Base-by-base conservation (phyloP, 2,329 filamentous ascomycete genomes). In the Colletotrichum lindemuthianum region DNA sequence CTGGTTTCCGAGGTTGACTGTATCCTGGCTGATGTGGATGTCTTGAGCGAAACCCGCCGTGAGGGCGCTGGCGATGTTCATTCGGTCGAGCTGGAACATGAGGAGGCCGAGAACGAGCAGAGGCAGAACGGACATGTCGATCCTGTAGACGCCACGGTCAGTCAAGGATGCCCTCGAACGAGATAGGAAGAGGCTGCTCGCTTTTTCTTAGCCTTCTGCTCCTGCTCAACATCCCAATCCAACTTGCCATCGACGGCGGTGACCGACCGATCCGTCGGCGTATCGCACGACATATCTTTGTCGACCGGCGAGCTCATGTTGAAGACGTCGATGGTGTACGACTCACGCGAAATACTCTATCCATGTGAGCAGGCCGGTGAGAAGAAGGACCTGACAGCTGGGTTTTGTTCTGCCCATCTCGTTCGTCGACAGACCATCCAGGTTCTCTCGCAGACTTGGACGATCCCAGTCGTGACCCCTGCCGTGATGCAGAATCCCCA, bases 1-100 rank as follows among this genome's bases (percentile, higher is more conserved):
- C 66, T 85, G 82, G 60, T 85, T 85, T 0, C 83, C 83, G 0
- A 85, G 70, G 56, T 86, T 86, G 63, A 85, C 78, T 0, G 79
- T 83, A 24, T 78, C 76, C 64, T 84, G 81, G 39, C 74, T 72
- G 7, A 84, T 74, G 0, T 69, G 63, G 36, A 84, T 80, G 40
- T 79, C 75, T 3, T 72, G 70, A 1, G 79, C 79, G 49, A 85
- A 82, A 0, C 80, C 80, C 5, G 77, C 81, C 0, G 82, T 85
- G 0, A 85, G 71, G 8, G 82, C 82, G 65, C 81, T 84, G 13
- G 80, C 81, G 8, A 85, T 74, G 60, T 85, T 85, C 75, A 83
- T 84, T 33, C 83, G 79, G 64, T 86, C 83, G 0, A 85, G 71
- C 69, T 85, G 82, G 65, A 85, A 83, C 45, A 81, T 80, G 1